phyloP scores from a whole-genome alignment of 495 filamentous ascomycete species.

The Thozetella sp. region DNA sequence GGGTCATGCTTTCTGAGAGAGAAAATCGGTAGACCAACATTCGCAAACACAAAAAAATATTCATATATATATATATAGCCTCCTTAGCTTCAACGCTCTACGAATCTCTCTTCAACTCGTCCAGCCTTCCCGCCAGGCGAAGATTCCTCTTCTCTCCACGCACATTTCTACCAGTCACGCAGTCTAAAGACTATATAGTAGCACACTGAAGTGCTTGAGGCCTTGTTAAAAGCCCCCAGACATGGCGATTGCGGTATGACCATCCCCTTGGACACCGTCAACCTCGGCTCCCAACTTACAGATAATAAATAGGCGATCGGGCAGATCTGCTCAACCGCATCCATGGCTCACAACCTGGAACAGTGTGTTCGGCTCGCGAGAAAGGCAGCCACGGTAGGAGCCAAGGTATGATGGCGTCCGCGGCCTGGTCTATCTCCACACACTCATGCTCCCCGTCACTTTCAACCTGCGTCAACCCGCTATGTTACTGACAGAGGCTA shows the following conservation, averaged over 20 bases:
- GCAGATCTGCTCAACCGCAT: conserved; percentile 83
- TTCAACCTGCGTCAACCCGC: conserved; percentile 3
- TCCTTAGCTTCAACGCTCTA: too few relatives aligned
- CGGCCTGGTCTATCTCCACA: neutral
- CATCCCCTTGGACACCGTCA: neutral
- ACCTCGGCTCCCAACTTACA: conserved; percentile 7
- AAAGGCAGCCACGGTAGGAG: conserved; percentile 73
- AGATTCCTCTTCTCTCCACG: too few relatives aligned
- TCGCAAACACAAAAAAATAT: too few relatives aligned
- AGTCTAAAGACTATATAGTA: too few relatives aligned
- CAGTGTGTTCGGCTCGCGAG: conserved; percentile 73
- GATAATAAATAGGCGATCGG: conserved; percentile 70
- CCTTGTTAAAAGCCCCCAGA: neutral
- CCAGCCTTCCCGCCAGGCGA: too few relatives aligned
- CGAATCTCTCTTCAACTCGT: too few relatives aligned
- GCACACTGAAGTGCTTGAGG: too few relatives aligned
- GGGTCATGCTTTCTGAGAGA: too few relatives aligned
- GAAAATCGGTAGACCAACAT: too few relatives aligned
- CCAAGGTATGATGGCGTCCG: conserved; percentile 57
- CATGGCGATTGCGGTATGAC: neutral
- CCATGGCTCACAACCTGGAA: conserved; percentile 74
- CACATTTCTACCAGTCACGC: too few relatives aligned
- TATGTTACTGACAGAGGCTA: conserved; percentile 23
- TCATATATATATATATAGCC: too few relatives aligned
- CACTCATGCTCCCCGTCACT: conserved; percentile 3